Evolutionary conservation across 2,329 filamentous ascomycete genomes (phyloP), one percentile per base, ranked within the genome.

Genomic region (Colletotrichum sp.): DNA sequence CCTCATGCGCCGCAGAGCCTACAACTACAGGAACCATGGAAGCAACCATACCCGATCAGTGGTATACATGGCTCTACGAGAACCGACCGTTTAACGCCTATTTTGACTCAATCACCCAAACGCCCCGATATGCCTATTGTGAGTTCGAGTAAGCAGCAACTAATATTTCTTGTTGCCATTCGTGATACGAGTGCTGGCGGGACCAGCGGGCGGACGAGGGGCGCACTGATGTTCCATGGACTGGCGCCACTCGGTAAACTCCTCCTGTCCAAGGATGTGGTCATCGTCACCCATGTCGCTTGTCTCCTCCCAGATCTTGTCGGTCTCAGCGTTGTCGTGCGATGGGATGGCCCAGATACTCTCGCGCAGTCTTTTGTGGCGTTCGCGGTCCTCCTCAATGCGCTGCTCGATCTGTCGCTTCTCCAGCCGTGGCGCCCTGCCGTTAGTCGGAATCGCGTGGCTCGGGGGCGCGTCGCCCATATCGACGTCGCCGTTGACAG

Each of bases 371-470:
- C 96, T 89, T 88, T 99, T 99, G 85, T 99, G 98, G 59, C 97
- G 89, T 84, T 99, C 97, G 5, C 97, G 90, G 84, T 99, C 97
- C 85, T 99, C 98, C 80, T 99, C 98, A 78, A 99, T 98, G 55
- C 97, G 90, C 87, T 99, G 96, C 86, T 99, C 96, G 69, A 98
- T 95, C 85, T 98, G 95, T 72, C 94, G 91, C 85, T 96, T 97
- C 81, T 98, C 95, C 68, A 97, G 84, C 18, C 86, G 84, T 7
- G 83, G 81, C 74, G 78, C 82, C 76, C 80, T 84, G 13, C 80
- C 80, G 18, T 82, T 80, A 76, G 82, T 85, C 1, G 85, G 83
- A n/a, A 85, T 83, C 8, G 85, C 83, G 76, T 87, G 86, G 13
- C 85, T 85, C 8, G 85, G 83, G 4, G 86, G 85, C 76, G 85